Evolutionary conservation across 2,329 filamentous ascomycete genomes (phyloP).

Genomic region (Neoascochyta sp.): DNA sequence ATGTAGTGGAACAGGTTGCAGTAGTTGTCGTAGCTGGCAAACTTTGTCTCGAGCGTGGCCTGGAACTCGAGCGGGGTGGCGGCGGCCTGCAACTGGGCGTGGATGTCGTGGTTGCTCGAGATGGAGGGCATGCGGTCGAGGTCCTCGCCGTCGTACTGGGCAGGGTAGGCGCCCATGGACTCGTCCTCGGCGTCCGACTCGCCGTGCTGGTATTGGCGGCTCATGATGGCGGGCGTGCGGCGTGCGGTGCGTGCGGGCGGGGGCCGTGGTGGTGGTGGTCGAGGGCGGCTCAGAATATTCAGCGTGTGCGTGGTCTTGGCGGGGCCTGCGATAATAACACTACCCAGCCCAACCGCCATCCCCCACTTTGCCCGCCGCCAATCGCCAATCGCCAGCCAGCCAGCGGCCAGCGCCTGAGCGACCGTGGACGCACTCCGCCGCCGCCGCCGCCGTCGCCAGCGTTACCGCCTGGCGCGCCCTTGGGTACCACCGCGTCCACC

Average conservation of each 20-base stretch:
- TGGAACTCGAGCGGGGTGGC: slow-evolving; percentile 95
- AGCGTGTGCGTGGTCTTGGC: slow-evolving; percentile 7
- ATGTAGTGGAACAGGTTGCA: slow-evolving; percentile 99
- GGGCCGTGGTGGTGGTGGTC: slow-evolving; percentile 6
- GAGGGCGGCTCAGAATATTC: slow-evolving; percentile 5
- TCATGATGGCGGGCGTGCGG: slow-evolving; percentile 9
- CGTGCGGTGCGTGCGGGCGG: slow-evolving; percentile 12
- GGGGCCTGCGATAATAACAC: too few relatives aligned
- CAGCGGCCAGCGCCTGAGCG: too few relatives aligned
- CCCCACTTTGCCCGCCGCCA: too few relatives aligned
- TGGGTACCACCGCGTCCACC: too few relatives aligned
- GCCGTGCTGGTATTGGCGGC: slow-evolving; percentile 40
- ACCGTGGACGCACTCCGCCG: too few relatives aligned
- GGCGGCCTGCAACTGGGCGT: slow-evolving; percentile 84
- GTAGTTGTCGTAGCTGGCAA: slow-evolving; percentile 98
- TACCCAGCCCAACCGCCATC: too few relatives aligned
- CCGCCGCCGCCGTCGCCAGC: too few relatives aligned
- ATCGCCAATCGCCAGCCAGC: too few relatives aligned
- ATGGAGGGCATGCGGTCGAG: slow-evolving; percentile 63
- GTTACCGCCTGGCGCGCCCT: too few relatives aligned
- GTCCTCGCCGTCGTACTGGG: slow-evolving; percentile 85
- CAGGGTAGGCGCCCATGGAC: slow-evolving; percentile 86
- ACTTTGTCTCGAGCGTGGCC: slow-evolving; percentile 92
- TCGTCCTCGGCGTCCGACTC: slow-evolving; percentile 97
- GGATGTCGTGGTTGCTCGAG: slow-evolving; percentile 82